phyloP scores from a whole-genome alignment of 306 rosid species.

The Pyrus bretschneideri region DNA sequence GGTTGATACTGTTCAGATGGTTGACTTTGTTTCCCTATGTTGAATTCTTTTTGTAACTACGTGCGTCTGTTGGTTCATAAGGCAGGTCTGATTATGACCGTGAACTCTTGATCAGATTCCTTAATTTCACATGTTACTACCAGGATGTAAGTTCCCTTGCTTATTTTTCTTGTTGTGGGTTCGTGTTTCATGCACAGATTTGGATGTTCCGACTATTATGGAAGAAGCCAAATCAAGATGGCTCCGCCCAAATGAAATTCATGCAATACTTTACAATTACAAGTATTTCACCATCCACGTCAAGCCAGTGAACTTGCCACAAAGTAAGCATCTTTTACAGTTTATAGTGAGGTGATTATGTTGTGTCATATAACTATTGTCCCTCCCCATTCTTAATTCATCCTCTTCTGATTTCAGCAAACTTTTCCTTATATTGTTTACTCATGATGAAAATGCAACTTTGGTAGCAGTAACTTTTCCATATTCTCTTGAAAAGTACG shows the following conservation, averaged over 20 bases:
- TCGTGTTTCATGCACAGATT: constrained; percentile 42
- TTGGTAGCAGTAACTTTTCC: not conserved
- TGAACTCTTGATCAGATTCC: not conserved
- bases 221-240: constrained; percentile 79
- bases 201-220: constrained; percentile 57
- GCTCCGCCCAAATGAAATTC: constrained; percentile 98
- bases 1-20: not conserved
- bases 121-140: not conserved
- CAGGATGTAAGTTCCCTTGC: not conserved
- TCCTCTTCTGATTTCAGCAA: not conserved
- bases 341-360: constrained; percentile 10
- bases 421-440: not conserved
- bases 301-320: constrained; percentile 84
- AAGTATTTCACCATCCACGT: constrained; percentile 63
- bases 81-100: not conserved
- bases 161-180: constrained; percentile 16
- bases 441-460: not conserved
- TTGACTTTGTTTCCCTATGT: not conserved
- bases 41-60: not conserved
- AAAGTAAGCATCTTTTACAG: constrained; percentile 47
- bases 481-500: not conserved
- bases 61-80: not conserved
- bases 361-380: not conserved
- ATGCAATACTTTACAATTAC: constrained; percentile 76
- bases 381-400: not conserved